A percentile compares a stretch with the other conserved stretches of the same genome.
Evolutionary conservation across 148 eudicot genomes (phyloP).

Genomic region (Salicornia ramosissima): DNA sequence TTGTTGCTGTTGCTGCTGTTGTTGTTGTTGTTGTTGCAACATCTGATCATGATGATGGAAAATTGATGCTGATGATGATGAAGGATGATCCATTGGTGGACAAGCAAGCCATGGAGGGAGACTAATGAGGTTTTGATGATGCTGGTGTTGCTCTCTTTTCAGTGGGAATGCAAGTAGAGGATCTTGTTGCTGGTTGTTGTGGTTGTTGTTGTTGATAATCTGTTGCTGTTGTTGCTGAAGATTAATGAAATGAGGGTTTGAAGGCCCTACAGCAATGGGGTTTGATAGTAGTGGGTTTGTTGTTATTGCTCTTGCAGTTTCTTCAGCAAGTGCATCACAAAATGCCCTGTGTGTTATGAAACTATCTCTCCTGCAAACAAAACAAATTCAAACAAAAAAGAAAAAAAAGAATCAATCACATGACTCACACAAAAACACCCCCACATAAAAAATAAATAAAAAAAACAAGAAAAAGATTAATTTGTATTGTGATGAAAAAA

Average conservation of each 20-base stretch:
- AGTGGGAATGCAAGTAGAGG: conserved; percentile 34
- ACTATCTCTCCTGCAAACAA: conserved; percentile 74
- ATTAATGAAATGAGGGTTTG: conserved; percentile 29
- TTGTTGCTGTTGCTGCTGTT: conserved; percentile 11
- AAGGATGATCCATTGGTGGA: conserved; percentile 27
- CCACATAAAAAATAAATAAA: conserved; percentile 4
- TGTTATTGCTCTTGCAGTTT: conserved; percentile 57
- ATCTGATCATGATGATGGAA: conserved; percentile 23
- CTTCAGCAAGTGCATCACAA: conserved; percentile 92
- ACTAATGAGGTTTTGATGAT: conserved; percentile 30
- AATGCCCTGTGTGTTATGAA: conserved; percentile 98
- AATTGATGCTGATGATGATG: conserved; percentile 27
- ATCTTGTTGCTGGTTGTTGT: conserved; percentile 25
- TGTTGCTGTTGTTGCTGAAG: conserved; percentile 32
- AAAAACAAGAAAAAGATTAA: not conserved
- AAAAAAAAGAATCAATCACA: not conserved
- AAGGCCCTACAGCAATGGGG: conserved; percentile 29
- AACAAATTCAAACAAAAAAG: not conserved
- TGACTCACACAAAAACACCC: conserved; percentile 7
- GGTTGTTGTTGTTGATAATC: conserved; percentile 17
- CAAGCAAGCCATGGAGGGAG: conserved; percentile 62
- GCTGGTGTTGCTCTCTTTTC: conserved; percentile 50
- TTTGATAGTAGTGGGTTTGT: conserved; percentile 33
- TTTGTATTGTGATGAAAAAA: not conserved
- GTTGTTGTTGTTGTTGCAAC: conserved; percentile 11